Conservation (phyloP, 768 basidiomycete genomes). For the Artomyces pyxidatus region DNA sequence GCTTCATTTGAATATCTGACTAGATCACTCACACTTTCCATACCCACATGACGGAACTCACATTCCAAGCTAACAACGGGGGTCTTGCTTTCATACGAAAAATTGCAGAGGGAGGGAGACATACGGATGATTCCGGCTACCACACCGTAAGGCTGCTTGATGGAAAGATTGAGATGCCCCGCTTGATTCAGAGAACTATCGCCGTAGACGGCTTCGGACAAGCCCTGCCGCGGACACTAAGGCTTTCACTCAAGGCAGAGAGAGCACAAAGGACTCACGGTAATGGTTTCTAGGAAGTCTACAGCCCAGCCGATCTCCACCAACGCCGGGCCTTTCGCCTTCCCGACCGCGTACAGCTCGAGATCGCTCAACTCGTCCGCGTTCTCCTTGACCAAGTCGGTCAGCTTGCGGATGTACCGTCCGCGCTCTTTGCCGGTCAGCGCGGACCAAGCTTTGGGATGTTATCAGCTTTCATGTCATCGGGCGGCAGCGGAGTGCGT, state of each 20-base stretch:
- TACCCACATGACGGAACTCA: not conserved
- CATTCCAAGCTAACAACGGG: not conserved
- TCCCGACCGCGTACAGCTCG: constrained; percentile 42
- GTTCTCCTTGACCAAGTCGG: constrained; percentile 41
- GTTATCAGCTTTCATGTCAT: constrained; percentile 40
- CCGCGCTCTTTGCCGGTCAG: constrained; percentile 34
- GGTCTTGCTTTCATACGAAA: not conserved
- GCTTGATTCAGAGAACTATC: not conserved
- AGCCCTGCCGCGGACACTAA: too few relatives aligned
- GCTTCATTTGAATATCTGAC: too few relatives aligned
- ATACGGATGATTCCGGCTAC: not conserved
- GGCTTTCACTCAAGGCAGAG: too few relatives aligned
- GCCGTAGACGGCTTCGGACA: not conserved
- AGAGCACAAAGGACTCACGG: too few relatives aligned
- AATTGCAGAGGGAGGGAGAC: too few relatives aligned
- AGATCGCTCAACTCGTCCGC: constrained; percentile 39
- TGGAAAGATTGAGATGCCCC: not conserved
- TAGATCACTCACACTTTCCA: not conserved
- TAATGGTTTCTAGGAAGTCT: not conserved
- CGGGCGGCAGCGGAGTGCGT: constrained; percentile 37
- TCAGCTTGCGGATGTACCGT: constrained; percentile 39
- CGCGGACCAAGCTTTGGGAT: constrained; percentile 38
- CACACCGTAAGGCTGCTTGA: not conserved
- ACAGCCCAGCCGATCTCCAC: not conserved
- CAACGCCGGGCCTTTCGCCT: constrained; percentile 15